A percentile compares a stretch with the other conserved stretches of the same genome.
These are phyloP conservation scores for Escovopsis weberi DNA, from an alignment of 2,329 filamentous ascomycete genomes.

Conservation along the genomic window DNA sequence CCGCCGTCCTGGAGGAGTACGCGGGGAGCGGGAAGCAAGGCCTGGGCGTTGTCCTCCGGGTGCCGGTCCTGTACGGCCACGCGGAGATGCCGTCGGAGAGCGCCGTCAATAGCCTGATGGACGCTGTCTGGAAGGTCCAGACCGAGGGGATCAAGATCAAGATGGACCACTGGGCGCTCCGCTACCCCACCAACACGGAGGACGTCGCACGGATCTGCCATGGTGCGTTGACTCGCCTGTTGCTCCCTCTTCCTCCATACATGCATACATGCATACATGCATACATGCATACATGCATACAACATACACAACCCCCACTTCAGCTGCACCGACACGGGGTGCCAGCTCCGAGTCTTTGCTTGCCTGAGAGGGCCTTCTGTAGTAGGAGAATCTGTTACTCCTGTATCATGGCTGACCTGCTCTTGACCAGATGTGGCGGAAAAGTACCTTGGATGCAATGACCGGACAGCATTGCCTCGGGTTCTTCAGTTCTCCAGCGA, in stretches of 20 bases:
- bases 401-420: no score
- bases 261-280: no score
- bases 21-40: constrained; percentile 32
- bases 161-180: constrained; percentile 76
- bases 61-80: constrained; percentile 76
- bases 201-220: constrained; percentile 69
- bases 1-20: constrained; percentile 51
- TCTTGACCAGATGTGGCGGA: constrained; percentile 46
- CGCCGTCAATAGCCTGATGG: constrained; percentile 69
- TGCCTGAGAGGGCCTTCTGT: no score
- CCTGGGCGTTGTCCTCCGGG: constrained; percentile 55
- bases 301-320: no score
- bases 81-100: constrained; percentile 58
- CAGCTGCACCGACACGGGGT: no score
- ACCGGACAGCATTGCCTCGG: constrained; percentile 42
- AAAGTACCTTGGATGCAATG: constrained; percentile 45
- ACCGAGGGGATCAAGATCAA: constrained; percentile 45
- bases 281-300: background rate
- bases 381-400: no score
- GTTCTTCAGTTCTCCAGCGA: constrained; percentile 80
- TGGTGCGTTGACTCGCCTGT: constrained; percentile 29
- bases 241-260: background rate
- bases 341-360: no score
- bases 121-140: constrained; percentile 60
- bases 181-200: constrained; percentile 81